Evolutionary conservation across 2,329 filamentous ascomycete genomes (phyloP).

Genomic region (Aspergillus sp.): DNA sequence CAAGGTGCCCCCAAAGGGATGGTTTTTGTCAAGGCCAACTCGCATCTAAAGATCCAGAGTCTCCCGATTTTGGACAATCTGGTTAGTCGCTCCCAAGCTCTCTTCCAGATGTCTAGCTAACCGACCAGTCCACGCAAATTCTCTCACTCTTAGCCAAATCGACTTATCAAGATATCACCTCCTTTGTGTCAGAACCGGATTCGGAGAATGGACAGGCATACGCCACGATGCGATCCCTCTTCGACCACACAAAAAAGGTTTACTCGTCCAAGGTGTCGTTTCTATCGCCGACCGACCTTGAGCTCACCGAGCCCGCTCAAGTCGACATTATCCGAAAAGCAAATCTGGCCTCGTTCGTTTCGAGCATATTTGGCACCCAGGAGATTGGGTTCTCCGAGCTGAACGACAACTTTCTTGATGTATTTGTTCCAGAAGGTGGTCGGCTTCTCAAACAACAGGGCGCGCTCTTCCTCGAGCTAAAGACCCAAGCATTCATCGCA

Average conservation of each 20-base stretch:
- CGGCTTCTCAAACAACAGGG: slow-evolving; percentile 61
- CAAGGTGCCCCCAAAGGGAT: slow-evolving; percentile 32
- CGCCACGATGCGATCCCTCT: slow-evolving; percentile 59
- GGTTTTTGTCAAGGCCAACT: slow-evolving; percentile 44
- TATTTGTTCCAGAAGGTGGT: slow-evolving; percentile 61
- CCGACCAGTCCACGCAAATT: slow-evolving; percentile 56
- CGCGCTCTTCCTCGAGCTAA: slow-evolving; percentile 62
- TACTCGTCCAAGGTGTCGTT: slow-evolving; percentile 59
- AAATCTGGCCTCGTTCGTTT: slow-evolving; percentile 65
- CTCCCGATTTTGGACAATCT: slow-evolving; percentile 62
- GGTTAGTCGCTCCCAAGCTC: slow-evolving; percentile 38
- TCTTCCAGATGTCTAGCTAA: neutral
- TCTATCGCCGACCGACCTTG: slow-evolving; percentile 53
- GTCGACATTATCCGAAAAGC: slow-evolving; percentile 62
- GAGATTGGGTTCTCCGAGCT: slow-evolving; percentile 65
- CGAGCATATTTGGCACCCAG: slow-evolving; percentile 62
- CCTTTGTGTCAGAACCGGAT: slow-evolving; percentile 56
- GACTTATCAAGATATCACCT: slow-evolving; percentile 56
- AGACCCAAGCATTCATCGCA: slow-evolving; percentile 67
- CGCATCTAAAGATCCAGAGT: slow-evolving; percentile 57
- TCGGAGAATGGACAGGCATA: slow-evolving; percentile 62
- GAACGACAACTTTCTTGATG: slow-evolving; percentile 63
- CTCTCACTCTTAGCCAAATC: slow-evolving; percentile 58
- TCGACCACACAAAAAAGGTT: slow-evolving; percentile 63
- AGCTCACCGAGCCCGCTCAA: slow-evolving; percentile 52